Evolutionary conservation across 352 stramenopile genomes (phyloP), one percentile per base, ranked within the genome.

Genomic region (Pythium volutum): DNA sequence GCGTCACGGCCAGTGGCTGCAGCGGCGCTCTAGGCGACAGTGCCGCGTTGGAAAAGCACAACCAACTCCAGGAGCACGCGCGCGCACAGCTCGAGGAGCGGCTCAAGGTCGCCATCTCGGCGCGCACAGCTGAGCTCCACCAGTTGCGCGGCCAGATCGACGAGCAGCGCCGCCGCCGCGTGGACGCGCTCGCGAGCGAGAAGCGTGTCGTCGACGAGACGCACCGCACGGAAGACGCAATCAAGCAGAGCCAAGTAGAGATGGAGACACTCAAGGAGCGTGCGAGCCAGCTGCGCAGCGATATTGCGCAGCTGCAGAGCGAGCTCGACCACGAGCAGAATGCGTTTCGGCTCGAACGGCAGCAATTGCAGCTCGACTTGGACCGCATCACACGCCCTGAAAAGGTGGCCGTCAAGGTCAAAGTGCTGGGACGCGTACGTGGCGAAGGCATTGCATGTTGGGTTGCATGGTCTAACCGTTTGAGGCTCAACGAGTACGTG

Each of bases 11-110:
- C 1, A 45, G 49, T 14, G 39, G 49, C 16, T 29, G 57, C 5
- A 50, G 60, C 26, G 52, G n/a, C n/a, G n/a, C n/a, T n/a, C n/a
- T 66, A 0, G 58, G 57, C 15, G 64, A 71, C 33, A 59, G 43
- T 7, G 53, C 46, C 20, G 64, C 53, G 59, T 29, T 79, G 33
- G 43, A 81, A 73, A 53, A 67, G 41, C 16, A 59, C 33, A 31
- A 49, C 59, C 79, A 54, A 76, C 79, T 61, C 72, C 38, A 87
- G 75, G 53, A 81, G 70, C 52, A 39, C 59, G n/a, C 57, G 16
- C 59, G 70, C 34, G 86, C 91, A 33, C 77, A 95, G 46, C 84
- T 93, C 25, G 88, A 96, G 39, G 85, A 95, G 42, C 76, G 91
- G 0, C 54, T 86, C 31, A 84, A 84, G 53, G 54, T 66, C 20